These are phyloP conservation scores for Quercus suber DNA, from an alignment of 306 rosid species.

Conservation along the genomic window DNA sequence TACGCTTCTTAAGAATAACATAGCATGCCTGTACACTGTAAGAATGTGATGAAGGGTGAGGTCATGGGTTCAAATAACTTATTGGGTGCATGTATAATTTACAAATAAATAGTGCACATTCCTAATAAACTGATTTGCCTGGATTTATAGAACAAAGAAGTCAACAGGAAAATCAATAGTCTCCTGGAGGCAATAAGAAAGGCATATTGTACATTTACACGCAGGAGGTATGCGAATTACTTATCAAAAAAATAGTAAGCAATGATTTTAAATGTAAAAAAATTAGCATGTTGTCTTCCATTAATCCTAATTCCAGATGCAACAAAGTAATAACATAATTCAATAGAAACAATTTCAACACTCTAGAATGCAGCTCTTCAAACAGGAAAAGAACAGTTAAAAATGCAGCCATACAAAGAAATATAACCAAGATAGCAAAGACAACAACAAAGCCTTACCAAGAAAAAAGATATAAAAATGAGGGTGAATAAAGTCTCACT, in stretches of 20 bases:
- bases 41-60: background rate
- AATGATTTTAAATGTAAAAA: background rate
- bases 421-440: background rate
- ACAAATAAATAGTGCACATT: background rate
- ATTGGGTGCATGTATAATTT: too few relatives aligned
- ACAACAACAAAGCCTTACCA: slow-evolving; percentile 47
- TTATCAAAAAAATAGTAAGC: background rate
- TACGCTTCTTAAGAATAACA: background rate
- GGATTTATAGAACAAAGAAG: background rate
- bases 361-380: background rate
- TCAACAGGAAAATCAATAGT: background rate
- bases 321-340: background rate
- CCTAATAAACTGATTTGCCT: background rate
- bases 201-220: background rate
- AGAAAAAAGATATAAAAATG: slow-evolving; percentile 77
- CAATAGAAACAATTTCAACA: background rate
- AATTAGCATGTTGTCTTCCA: background rate
- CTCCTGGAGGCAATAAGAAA: background rate
- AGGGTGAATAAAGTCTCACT: slow-evolving; percentile 81
- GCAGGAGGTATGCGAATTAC: background rate
- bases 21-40: background rate
- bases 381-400: slow-evolving; percentile 4
- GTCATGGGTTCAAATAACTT: too few relatives aligned
- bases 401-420: background rate
- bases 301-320: slow-evolving; percentile 5